Base-by-base conservation (phyloP, 768 basidiomycete genomes). In the Kwoniella sp. region DNA sequence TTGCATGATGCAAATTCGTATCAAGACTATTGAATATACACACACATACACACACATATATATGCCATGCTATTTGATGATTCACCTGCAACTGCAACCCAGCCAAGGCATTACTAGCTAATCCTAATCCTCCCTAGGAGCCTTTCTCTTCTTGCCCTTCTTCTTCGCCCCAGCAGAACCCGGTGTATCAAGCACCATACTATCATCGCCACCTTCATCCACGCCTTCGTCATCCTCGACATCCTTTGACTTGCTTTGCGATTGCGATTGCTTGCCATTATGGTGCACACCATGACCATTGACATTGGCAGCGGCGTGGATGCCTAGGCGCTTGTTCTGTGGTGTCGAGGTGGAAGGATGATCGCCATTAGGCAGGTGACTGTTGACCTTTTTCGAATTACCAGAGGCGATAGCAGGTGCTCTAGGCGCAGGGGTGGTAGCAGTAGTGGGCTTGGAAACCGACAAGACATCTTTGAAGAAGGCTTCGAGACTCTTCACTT, bases 401-500 rank as follows among this genome's bases (percentile, higher is more conserved):
- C 54, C n/a, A 6, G 55, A 37, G 13, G 27, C 47, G 19, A 47
- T 29, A 4, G 40, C 40, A 9, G 40, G 40, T 44, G 40, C 17
- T 44, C 40, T 44, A 44, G 7, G 40, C 40, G 40, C 17, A 3
- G 40, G 3, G 17, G 40, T 9, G 17, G 40, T 44, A 3, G 40
- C 3, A 19, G 40, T 9, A 44, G 40, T 19, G 7, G 5, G 33
- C 33, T 44, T 44, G 8, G 40, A 44, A 4, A 44, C 40, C 37
- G 51, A 52, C 27, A 73, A 55, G 9, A 77, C 60, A 2, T 80
- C 72, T 67, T 81, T 85, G 83, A 93, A 93, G 25, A 92, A 79
- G 33, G 83, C 82, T 25, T 87, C 80, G 63, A 92, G 85, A 17
- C 81, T 77, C 7, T 82, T 77, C 72, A 91, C 84, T 77, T 91